These are phyloP conservation scores for Sarocladiaceae sp. DNA, from an alignment of 2,329 filamentous ascomycete genomes.

Conservation along the genomic window DNA sequence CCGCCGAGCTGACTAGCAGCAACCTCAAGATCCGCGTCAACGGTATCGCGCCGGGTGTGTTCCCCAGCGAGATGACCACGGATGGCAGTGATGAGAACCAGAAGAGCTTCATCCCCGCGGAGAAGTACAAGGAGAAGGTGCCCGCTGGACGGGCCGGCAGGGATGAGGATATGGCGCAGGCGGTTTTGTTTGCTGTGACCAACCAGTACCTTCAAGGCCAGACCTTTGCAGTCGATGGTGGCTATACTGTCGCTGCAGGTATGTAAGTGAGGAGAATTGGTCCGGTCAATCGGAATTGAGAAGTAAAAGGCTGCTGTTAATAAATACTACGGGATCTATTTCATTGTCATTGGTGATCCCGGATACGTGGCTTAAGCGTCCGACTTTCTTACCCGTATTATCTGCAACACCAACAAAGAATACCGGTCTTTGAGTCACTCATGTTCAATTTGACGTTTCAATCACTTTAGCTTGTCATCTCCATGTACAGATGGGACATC, in stretches of 20 bases:
- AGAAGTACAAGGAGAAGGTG: slow-evolving; percentile 53
- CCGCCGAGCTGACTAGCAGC: slow-evolving; percentile 51
- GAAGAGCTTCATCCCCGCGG: slow-evolving; percentile 53
- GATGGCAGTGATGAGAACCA: slow-evolving; percentile 37
- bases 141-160: slow-evolving; percentile 62
- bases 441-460: too few relatives aligned
- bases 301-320: neutral
- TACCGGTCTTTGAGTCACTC: too few relatives aligned
- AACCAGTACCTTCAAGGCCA: slow-evolving; percentile 41
- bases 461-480: too few relatives aligned
- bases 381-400: too few relatives aligned
- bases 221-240: slow-evolving; percentile 37
- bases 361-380: too few relatives aligned
- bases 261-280: slow-evolving; percentile 15
- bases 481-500: too few relatives aligned
- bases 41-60: slow-evolving; percentile 66
- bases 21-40: slow-evolving; percentile 62
- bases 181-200: slow-evolving; percentile 49
- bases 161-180: slow-evolving; percentile 63
- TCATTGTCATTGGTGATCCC: too few relatives aligned
- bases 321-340: too few relatives aligned
- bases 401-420: too few relatives aligned
- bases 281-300: neutral
- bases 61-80: slow-evolving; percentile 67
- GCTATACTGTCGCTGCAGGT: slow-evolving; percentile 34